Conservation (phyloP, 768 basidiomycete species). For the Lentinus tigrinus region DNA sequence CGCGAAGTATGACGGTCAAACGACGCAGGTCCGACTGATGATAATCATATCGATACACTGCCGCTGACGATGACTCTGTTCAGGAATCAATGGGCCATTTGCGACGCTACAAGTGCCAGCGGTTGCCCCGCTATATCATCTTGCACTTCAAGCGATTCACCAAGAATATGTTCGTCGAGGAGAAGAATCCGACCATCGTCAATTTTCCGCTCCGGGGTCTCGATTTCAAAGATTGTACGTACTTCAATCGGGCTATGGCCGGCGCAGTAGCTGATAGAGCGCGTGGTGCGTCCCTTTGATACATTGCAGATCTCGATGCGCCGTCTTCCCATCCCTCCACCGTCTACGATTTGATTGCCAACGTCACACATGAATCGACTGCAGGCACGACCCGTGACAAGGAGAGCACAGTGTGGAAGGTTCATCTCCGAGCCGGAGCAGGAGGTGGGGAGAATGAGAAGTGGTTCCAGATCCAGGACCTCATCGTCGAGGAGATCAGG, state of each 20-base stretch:
- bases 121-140: slow-evolving; percentile 89
- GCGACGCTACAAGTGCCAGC: slow-evolving; percentile 86
- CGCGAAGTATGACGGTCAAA: slow-evolving; percentile 90
- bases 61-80: slow-evolving; percentile 3
- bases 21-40: slow-evolving; percentile 67
- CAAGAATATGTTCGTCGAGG: slow-evolving; percentile 94
- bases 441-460: slow-evolving; percentile 83
- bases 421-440: slow-evolving; percentile 73
- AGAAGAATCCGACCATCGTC: slow-evolving; percentile 98
- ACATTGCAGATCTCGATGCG: slow-evolving; percentile 70
- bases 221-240: slow-evolving; percentile 89
- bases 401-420: slow-evolving; percentile 91
- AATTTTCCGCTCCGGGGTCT: slow-evolving; percentile 94
- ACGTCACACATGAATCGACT: slow-evolving; percentile 92
- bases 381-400: slow-evolving; percentile 95
- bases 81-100: slow-evolving; percentile 86
- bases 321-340: slow-evolving; percentile 58
- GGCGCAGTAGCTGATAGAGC: background rate
- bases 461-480: slow-evolving; percentile 96
- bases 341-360: slow-evolving; percentile 92
- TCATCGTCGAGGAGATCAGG: slow-evolving; percentile 93
- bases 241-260: background rate
- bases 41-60: slow-evolving; percentile 9
- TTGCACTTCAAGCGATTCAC: slow-evolving; percentile 96
- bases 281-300: background rate